A percentile compares a stretch with the other conserved stretches of the same genome.
phyloP scores from a whole-genome alignment of 495 filamentous ascomycete species.

The Tuber borchii region DNA sequence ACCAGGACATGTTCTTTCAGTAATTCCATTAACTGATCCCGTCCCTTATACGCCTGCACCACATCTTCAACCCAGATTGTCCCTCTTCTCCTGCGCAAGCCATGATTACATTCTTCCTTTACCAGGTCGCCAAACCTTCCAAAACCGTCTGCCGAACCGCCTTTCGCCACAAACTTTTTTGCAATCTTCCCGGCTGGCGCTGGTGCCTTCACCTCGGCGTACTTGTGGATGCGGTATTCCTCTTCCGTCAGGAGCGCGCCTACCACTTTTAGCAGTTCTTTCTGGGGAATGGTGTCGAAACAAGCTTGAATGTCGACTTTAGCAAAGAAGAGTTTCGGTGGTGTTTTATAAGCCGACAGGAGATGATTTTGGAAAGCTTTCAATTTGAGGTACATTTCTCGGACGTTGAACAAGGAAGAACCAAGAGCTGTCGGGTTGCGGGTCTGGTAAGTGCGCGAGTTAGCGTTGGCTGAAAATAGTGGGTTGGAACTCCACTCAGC shows the following conservation, averaged over 20 bases:
- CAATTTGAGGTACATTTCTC: slow-evolving; percentile 72
- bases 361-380: slow-evolving; percentile 59
- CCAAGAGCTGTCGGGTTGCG: slow-evolving; percentile 60
- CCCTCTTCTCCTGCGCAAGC: slow-evolving; percentile 48
- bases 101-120: slow-evolving; percentile 45
- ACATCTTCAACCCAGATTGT: slow-evolving; percentile 70
- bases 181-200: slow-evolving; percentile 46
- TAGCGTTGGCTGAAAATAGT: slow-evolving; percentile 15
- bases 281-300: slow-evolving; percentile 91
- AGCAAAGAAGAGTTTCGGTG: slow-evolving; percentile 61
- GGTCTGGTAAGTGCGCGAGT: slow-evolving; percentile 40
- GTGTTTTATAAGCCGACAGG: slow-evolving; percentile 25
- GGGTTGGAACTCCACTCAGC: not conserved
- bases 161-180: slow-evolving; percentile 61
- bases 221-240: slow-evolving; percentile 64
- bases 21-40: slow-evolving; percentile 59
- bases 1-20: slow-evolving; percentile 68
- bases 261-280: slow-evolving; percentile 61
- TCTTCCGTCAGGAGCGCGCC: slow-evolving; percentile 55
- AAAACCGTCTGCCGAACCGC: slow-evolving; percentile 50
- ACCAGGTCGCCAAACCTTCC: slow-evolving; percentile 54
- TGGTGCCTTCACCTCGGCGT: slow-evolving; percentile 61
- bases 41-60: slow-evolving; percentile 48
- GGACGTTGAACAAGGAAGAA: slow-evolving; percentile 68
- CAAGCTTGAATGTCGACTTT: slow-evolving; percentile 89